Base-by-base conservation (phyloP, 495 filamentous ascomycete species). In the Trichoderma asperelloides region DNA sequence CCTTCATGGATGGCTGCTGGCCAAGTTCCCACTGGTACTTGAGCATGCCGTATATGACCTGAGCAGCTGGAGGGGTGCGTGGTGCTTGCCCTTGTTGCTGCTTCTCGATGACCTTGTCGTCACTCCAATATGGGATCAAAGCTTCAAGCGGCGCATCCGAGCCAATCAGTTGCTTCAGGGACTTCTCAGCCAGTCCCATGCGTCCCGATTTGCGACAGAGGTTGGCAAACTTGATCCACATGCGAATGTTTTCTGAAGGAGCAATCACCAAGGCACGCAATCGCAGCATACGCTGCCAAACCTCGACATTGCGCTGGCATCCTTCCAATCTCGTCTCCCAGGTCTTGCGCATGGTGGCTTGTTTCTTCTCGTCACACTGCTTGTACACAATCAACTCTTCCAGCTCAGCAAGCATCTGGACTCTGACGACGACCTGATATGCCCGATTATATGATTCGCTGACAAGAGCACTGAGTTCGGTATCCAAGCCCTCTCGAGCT, bases 141-240 rank as follows among this genome's bases (percentile, higher is more conserved):
- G 78, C 77, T 57, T 89, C 86, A 16, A 89, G 81, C 37, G 87
- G 86, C n/a, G 91, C 84, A 13, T 86, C 84, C 28, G 72, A 81
- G 15, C 81, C 82, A 63, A 85, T 81, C 33, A 86, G 81, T 37
- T 87, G 88, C 72, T 92, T 91, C 55, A 99, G 79, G n/a, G 92
- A 92, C 75, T 96, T 94, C 79, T 98, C 95, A 2, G 94, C 96
- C n/a, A 99, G 84, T 16, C 94, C 95, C 80, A 92, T 93, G 12
- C 95, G 88, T 64, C 91, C 90, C 39, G 92, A 96, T 74, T 98
- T 99, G 71, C 95, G 89, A 76, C 95, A 99, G 9, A 99, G 85
- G 70, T 97, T 98, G 68, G 96, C 91, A 72, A 97, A 98, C 73
- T 99, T 99, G 79, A 98, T 97, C 84, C 91, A 96, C 92, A 98